Conservation (phyloP, 2,329 filamentous ascomycete species). For the Calonectria fujianensis region DNA sequence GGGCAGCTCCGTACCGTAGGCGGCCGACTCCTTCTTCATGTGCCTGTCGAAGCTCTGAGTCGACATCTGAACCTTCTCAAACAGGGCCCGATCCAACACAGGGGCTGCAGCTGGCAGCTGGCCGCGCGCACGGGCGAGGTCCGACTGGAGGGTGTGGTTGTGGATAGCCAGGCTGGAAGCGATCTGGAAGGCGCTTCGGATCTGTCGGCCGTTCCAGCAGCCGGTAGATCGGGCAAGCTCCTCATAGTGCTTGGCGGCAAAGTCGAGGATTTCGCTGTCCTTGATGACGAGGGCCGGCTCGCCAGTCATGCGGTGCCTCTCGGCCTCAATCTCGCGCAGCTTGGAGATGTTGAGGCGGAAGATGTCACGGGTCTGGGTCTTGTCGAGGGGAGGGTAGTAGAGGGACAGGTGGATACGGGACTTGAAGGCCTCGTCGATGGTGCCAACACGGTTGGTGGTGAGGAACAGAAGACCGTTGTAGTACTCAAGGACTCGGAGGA, state of each 20-base stretch:
- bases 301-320: constrained; percentile 61
- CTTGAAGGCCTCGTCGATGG: constrained; percentile 70
- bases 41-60: constrained; percentile 65
- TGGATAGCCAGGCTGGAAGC: constrained; percentile 62
- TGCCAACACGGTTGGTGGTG: constrained; percentile 70
- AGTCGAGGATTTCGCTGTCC: constrained; percentile 60
- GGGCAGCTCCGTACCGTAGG: constrained; percentile 58
- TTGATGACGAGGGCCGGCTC: constrained; percentile 59
- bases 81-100: constrained; percentile 60
- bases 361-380: constrained; percentile 63
- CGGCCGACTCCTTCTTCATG: constrained; percentile 63
- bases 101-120: constrained; percentile 60
- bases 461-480: constrained; percentile 69
- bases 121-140: constrained; percentile 57
- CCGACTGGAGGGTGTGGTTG: constrained; percentile 56
- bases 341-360: constrained; percentile 64
- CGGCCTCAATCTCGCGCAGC: constrained; percentile 60
- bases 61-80: constrained; percentile 66
- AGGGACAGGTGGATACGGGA: constrained; percentile 68
- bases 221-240: constrained; percentile 54
- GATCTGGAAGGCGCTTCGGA: constrained; percentile 62
- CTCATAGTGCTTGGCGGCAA: constrained; percentile 60
- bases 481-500: constrained; percentile 68
- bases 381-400: constrained; percentile 64
- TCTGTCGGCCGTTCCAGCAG: constrained; percentile 63